Evolutionary conservation across 345 rosid genomes (phyloP).

Genomic region (Corchorus olitorius): DNA sequence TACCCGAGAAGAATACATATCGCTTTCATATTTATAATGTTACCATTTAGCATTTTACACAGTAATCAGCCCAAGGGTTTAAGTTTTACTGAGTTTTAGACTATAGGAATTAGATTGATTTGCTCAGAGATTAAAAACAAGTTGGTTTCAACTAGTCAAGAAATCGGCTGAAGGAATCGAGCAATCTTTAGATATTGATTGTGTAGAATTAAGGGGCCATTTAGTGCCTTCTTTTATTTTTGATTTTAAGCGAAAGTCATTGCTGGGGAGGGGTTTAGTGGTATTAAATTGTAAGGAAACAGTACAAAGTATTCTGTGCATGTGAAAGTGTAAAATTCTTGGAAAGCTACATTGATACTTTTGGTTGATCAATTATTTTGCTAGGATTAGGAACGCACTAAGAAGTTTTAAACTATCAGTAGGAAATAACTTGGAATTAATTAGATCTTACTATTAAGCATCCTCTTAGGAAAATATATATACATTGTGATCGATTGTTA

Average conservation of each 20-base stretch:
- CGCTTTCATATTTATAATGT: conserved; percentile 10
- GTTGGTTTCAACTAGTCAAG: neutral
- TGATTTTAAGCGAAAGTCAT: neutral
- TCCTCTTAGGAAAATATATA: neutral
- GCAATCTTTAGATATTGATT: neutral
- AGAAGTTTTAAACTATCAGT: neutral
- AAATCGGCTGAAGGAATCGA: neutral
- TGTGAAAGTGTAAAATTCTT: neutral
- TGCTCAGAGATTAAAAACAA: neutral
- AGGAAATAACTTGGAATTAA: neutral
- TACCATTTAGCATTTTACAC: neutral
- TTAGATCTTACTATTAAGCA: neutral
- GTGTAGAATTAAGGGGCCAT: neutral
- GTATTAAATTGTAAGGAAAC: neutral
- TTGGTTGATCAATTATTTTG: neutral
- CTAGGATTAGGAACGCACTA: neutral
- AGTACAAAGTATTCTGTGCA: neutral
- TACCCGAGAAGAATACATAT: neutral
- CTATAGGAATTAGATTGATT: neutral
- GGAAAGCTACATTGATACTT: neutral
- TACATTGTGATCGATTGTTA: neutral
- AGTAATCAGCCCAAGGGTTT: neutral
- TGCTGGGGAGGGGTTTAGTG: neutral
- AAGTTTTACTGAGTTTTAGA: neutral
- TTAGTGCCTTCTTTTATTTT: neutral